Base-by-base conservation (phyloP, 495 filamentous ascomycete species). In the Tuber indicum region DNA sequence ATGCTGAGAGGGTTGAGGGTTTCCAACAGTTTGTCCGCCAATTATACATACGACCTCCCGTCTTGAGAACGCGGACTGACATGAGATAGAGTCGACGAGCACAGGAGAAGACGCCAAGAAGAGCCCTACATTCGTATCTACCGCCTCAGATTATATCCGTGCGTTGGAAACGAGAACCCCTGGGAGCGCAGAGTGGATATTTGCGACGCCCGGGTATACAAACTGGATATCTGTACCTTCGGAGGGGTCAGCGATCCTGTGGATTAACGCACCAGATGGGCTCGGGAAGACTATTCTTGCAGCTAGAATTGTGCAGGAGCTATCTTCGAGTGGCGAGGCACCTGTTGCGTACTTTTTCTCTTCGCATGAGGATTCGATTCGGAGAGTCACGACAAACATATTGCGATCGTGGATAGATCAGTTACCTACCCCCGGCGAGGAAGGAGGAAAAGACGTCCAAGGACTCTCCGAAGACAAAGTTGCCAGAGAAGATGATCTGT, bases 331-430 rank as follows among this genome's bases (percentile, higher is more conserved):
- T 19, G 32, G 70, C 21, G 66, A 66, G 9, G 23, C 42, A 0
- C 78, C 76, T 6, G 71, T 83, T 6, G 81, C 76, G 3, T 82
- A 81, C 66, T 84, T 83, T 47, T 84, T 84, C 71, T 84, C 81
- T 72, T 71, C 46, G 12, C 42, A 78, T 32, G 83, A 81, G 7
- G 79, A 84, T 69, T 73, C 77, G n/a, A 41, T 14, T 16, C 82
- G 79, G 62, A 73, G 77, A 36, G 73, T 79, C 39, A 66, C 79
- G 14, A 70, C 81, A 32, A 77, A 79, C 14, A 84, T 84, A 32
- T 47, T 84, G 17, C 74, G 79, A 8, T 83, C 83, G 12, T 84
- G 82, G 82, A 81, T 84, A 73, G 75, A 70, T 19, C 83, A 84
- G 71, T 36, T 84, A 36, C 52, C 75, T n/a, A 70, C 72, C 32